A percentile compares a stretch with the other conserved stretches of the same genome.
phyloP scores from a whole-genome alignment of 345 rosid species.

The Atalantia buxifolia region DNA sequence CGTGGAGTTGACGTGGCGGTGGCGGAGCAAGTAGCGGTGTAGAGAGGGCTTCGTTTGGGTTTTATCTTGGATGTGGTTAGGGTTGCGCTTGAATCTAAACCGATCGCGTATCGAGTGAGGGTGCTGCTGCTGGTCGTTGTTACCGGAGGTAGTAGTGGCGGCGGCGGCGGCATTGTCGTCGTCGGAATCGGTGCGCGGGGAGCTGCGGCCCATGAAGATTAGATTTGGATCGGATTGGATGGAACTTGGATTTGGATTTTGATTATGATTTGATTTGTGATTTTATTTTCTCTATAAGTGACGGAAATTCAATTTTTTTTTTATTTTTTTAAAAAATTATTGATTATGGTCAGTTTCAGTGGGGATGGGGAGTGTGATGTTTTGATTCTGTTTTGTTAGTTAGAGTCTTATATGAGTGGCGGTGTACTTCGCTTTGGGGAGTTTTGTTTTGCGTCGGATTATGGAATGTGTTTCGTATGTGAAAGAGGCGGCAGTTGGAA shows the following conservation, averaged over 20 bases:
- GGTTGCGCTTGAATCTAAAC: constrained; percentile 52
- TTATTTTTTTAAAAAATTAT: too few species aligned
- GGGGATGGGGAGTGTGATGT: background rate
- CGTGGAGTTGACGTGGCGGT: constrained; percentile 17
- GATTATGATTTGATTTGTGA: background rate
- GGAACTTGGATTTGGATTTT: background rate
- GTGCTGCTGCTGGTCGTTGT: constrained; percentile 23
- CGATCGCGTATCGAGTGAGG: constrained; percentile 62
- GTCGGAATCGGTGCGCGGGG: constrained; percentile 40
- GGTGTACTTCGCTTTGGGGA: too few species aligned
- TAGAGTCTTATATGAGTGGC: background rate
- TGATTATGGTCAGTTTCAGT: background rate
- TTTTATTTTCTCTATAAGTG: background rate
- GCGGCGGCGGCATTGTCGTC: constrained; percentile 22
- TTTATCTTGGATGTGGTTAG: constrained; percentile 26
- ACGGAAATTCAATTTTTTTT: background rate
- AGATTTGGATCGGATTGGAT: background rate
- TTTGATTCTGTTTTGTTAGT: background rate
- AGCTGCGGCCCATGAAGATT: constrained; percentile 44
- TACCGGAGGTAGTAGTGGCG: constrained; percentile 9
- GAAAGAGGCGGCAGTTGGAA: background rate
- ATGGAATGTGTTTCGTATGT: background rate
- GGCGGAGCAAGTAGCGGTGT: constrained; percentile 46
- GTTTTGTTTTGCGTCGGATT: background rate
- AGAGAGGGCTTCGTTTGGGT: constrained; percentile 35